Evolutionary conservation across 352 stramenopile genomes (phyloP).

Genomic region (Globisporangium takayamanum): DNA sequence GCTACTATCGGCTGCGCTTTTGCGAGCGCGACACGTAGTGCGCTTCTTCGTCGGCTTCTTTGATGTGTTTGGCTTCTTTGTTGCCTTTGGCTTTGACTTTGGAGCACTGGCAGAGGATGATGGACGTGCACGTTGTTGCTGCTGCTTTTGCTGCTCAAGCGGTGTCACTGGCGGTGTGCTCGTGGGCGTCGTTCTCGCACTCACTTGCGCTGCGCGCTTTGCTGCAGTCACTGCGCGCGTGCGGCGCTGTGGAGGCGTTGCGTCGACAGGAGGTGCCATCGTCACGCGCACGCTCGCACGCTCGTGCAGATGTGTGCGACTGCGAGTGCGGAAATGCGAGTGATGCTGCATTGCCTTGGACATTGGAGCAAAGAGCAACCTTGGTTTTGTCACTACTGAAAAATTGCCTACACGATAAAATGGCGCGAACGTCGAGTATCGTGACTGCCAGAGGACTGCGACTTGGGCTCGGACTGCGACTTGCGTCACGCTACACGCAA

Average conservation of each 20-base stretch:
- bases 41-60: too few relatives aligned
- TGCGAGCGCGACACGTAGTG: too few relatives aligned
- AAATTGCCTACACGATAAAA: neutral
- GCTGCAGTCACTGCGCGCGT: constrained; percentile 10
- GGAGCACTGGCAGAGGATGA: too few relatives aligned
- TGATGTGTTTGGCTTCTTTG: too few relatives aligned
- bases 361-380: neutral
- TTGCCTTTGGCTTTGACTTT: too few relatives aligned
- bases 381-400: neutral
- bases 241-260: constrained; percentile 2
- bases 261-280: neutral
- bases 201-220: constrained; percentile 3
- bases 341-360: neutral
- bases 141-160: neutral
- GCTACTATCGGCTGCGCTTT: too few relatives aligned
- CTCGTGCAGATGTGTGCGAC: neutral
- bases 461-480: too few relatives aligned
- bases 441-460: too few relatives aligned
- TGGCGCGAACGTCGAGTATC: neutral
- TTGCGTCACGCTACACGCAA: too few relatives aligned
- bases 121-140: too few relatives aligned
- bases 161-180: neutral
- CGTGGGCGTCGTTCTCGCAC: too few relatives aligned
- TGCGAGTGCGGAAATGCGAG: constrained; percentile 1
- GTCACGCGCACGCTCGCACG: neutral